A percentile compares a stretch with the other conserved stretches of the same genome.
phyloP scores from a whole-genome alignment of 2,329 filamentous ascomycete species.

The Microcyclosporella mali region DNA sequence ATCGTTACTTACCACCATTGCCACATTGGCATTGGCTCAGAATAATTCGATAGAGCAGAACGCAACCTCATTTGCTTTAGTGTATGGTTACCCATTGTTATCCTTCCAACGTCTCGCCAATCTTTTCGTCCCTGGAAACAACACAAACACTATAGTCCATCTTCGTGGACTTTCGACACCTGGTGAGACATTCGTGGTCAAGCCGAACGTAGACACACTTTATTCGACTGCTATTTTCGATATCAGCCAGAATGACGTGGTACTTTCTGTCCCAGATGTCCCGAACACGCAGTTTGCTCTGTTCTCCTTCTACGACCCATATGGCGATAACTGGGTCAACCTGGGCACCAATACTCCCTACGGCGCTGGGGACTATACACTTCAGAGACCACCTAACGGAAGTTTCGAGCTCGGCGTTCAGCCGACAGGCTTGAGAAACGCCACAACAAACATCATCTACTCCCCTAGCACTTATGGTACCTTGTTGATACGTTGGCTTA shows the following conservation, averaged over 20 bases:
- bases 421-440: neutral
- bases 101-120: constrained; percentile 11
- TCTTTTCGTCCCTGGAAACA: constrained; percentile 4
- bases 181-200: constrained; percentile 12
- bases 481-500: constrained; percentile 13
- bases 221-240: constrained; percentile 19
- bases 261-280: constrained; percentile 14
- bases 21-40: neutral
- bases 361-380: constrained; percentile 8
- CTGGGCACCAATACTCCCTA: constrained; percentile 10
- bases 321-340: constrained; percentile 16
- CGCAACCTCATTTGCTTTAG: constrained; percentile 16
- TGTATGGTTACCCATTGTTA: constrained; percentile 22
- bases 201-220: constrained; percentile 23
- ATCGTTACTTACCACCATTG: neutral
- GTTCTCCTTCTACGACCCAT: constrained; percentile 25
- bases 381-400: constrained; percentile 4
- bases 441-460: constrained; percentile 10
- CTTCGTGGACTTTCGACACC: constrained; percentile 9
- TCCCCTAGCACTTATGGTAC: constrained; percentile 11
- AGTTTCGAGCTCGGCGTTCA: neutral
- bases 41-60: constrained; percentile 7
- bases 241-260: constrained; percentile 15
- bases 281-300: constrained; percentile 5
- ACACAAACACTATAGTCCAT: constrained; percentile 13